Base-by-base conservation (phyloP, 768 basidiomycete species). In the Lactarius deliciosus region DNA sequence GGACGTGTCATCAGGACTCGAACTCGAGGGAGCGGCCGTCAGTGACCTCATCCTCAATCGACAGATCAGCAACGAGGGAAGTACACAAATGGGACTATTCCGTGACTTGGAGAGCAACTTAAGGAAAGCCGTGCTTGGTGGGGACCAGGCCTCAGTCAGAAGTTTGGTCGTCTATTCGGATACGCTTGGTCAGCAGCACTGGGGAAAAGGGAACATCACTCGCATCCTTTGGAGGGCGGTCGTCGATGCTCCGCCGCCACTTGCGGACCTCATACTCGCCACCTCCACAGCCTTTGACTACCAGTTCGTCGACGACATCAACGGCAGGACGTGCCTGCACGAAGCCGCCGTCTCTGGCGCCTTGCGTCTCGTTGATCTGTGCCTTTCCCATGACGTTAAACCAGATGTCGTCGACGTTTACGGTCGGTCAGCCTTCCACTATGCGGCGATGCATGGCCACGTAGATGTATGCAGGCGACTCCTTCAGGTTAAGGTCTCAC, bases 141-240 rank as follows among this genome's bases (percentile, higher is more conserved):
- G 80, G 0, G 89, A 94, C 70, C 73, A 77, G 63, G 79, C 79
- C 22, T 83, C 86, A 30, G 83, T 96, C 55, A 78, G 81, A 34
- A 89, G 93, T 66, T 86, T 91, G 36, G 83, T 91, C 34, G 81
- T 81, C 55, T 88, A 86, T 74, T 90, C 91, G 40, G 86, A 89
- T 57, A 80, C 85, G 11, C 81, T 93, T 28, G 79, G 82, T 1
- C 83, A 86, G 70, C 85, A 86, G 74, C 77, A 76, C 67, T 85
- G 83, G 64, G 82, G 86, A 13, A 85, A 82, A 71, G 81, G 80
- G 30, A 88, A 92, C 69, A 85, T 97, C 34, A 89, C 91, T 40
- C 86, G 97, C n/a, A 93, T 98, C 40, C 80, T 98, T 20, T 99
- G 97, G 97, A 91, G 93, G 73, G 88, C 92, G 16, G 86, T 91